Evolutionary conservation across 768 basidiomycete species (phyloP), one percentile per base, ranked within the genome.

Genomic region (Plicaturopsis crispa): DNA sequence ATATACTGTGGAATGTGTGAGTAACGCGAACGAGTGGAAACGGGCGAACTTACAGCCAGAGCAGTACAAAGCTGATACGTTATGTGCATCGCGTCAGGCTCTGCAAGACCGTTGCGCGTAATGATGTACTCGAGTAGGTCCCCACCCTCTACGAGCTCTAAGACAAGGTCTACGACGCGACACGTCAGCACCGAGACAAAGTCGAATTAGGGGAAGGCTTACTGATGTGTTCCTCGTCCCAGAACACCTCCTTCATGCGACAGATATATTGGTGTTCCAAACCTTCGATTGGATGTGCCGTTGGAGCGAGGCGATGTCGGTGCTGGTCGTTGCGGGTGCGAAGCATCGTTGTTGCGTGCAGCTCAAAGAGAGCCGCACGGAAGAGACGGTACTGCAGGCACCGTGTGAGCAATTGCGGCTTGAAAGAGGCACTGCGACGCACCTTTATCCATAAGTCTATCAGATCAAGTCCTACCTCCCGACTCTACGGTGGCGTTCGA

Each of bases 101-200:
- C 83, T 6, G 50, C 45, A 5, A 90, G 57, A 2, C 85, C 84
- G 1, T 66, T 57, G 4, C 60, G 53, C 54, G 62, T 66, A 36
- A 88, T 55, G 45, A 93, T 90, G 48, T 75, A 78, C 42, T 90
- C 87, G 14, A 93, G 67, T 10, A 98, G 66, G 55, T 96, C 92
- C 1, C 91, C 93, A 8, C 94, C 94, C 19, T 83, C 75, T 8
- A 96, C 72, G 43, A 78, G 77, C 55, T 96, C 91, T 40, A 93
- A 63, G 2, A 93, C 87, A 21, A 93, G 69, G 55, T 80, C 84
- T 87, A 36, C 74, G 14, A 54, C 52, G 40, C 50, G 48, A 36
- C 51, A 57, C 17, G 62, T 39, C n/a, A 47, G 21, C 21, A 6
- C 17, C 7, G 16, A 32, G 19, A 28, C 5, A 19, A 2, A 1